Evolutionary conservation across 2,329 filamentous ascomycete species (phyloP).

Genomic region (Exophiala xenobiotica): DNA sequence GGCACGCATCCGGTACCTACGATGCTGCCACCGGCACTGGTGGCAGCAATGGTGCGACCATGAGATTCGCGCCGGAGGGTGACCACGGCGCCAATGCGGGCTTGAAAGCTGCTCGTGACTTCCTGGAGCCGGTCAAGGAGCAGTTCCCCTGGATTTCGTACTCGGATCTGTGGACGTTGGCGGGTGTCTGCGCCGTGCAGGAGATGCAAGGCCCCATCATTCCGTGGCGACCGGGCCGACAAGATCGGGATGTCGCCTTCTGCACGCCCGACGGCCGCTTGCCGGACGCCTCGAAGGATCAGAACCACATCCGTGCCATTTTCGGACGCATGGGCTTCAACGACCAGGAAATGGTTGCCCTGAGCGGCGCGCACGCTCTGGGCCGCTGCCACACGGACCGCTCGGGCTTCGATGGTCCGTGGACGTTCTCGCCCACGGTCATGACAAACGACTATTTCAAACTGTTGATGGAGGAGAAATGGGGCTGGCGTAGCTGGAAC

Average conservation of each 20-base stretch:
- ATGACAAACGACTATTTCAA: conserved; percentile 95
- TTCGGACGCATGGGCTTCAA: conserved; percentile 98
- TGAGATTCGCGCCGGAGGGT: conserved; percentile 88
- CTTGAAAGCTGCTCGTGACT: conserved; percentile 80
- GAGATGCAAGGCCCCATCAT: conserved; percentile 90
- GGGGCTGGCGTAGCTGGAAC: conserved; percentile 87
- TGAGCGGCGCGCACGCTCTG: conserved; percentile 80
- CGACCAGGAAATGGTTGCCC: conserved; percentile 92
- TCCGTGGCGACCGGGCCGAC: conserved; percentile 83
- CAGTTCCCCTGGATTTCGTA: conserved; percentile 95
- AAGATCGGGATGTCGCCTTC: conserved; percentile 73
- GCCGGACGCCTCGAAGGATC: conserved; percentile 75
- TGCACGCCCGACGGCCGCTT: conserved; percentile 94
- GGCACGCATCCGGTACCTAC: conserved; percentile 92
- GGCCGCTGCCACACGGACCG: conserved; percentile 85
- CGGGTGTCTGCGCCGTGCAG: conserved; percentile 80
- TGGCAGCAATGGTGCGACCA: conserved; percentile 93
- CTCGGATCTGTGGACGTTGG: conserved; percentile 95
- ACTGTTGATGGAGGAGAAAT: conserved; percentile 86
- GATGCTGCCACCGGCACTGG: conserved; percentile 85
- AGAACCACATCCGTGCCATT: conserved; percentile 82
- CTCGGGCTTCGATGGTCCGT: conserved; percentile 83
- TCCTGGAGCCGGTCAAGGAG: conserved; percentile 86
- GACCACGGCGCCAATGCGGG: conserved; percentile 94
- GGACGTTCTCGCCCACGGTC: conserved; percentile 88